Evolutionary conservation across 2,329 filamentous ascomycete species (phyloP), one percentile per base, ranked within the genome.

Genomic region (Penicillium glabrum): DNA sequence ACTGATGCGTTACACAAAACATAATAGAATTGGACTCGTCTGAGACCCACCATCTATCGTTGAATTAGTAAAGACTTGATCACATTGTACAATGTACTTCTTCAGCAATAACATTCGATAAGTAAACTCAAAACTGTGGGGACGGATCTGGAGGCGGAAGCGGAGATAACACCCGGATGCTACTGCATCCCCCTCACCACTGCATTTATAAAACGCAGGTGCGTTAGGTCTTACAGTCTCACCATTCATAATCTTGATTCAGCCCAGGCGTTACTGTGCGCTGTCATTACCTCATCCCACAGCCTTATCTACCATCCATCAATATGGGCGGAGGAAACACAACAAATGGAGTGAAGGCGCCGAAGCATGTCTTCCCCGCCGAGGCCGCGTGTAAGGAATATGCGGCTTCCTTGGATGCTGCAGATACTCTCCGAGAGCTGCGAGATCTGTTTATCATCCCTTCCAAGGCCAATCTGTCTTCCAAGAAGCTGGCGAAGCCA

Each of bases 391-490:
- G 68, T 10, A 64, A 62, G 44, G 73, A 71, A 39, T 76, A 79
- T 61, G 78, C 79, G 8, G 63, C 71, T 19, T 72, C 75, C 11
- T 78, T 89, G 3, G 89, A 91, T 68, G 73, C 75, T 0, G 78
- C 84, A 60, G 88, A 90, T 69, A 75, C 79, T 21, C 70, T 91
- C 46, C 73, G 77, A n/a, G 76, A 79, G 54, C 80, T 90, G 54
- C 85, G 90, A 19, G 77, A 85, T 19, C 83, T 93, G 65, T 96
- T 93, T 73, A 82, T 89, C 46, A 86, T 96, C 46, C 91, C 91
- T 1, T 89, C 88, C 5, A 91, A 87, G 72, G 80, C 78, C 8
- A 90, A 92, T 45, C 77, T 95, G 27, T 86, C 82, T 67, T 84
- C 87, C 62, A 87, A 81, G 63, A 85, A 82, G 4, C 75, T 89